These are phyloP conservation scores for Ligustrum vulgare DNA, from an alignment of 257 asterid genomes.

Conservation along the genomic window DNA sequence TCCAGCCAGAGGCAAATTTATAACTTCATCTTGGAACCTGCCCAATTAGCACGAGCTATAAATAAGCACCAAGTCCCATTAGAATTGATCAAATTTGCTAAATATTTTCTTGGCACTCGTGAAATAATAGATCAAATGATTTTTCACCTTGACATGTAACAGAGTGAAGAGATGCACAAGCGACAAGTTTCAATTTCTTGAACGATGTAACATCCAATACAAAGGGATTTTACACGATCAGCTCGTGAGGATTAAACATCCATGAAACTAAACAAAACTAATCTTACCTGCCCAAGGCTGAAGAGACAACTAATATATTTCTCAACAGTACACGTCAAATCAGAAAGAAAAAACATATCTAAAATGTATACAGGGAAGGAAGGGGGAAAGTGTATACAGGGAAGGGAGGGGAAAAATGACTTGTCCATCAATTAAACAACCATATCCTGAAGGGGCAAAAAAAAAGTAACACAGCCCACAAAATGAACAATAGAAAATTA, in stretches of 20 bases:
- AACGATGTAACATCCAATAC: background rate
- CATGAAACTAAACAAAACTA: background rate
- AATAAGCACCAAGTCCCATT: background rate
- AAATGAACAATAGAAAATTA: background rate
- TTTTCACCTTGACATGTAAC: background rate
- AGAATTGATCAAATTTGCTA: background rate
- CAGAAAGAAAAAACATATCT: background rate
- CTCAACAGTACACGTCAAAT: background rate
- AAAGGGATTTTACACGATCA: background rate
- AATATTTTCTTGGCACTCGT: background rate
- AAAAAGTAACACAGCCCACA: background rate
- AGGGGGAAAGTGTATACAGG: background rate
- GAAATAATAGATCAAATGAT: background rate
- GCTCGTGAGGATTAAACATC: background rate
- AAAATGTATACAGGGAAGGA: background rate
- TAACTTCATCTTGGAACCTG: conserved; percentile 34
- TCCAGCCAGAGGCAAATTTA: conserved; percentile 36
- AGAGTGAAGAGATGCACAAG: background rate
- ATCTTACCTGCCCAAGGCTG: background rate
- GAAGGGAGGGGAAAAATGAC: background rate
- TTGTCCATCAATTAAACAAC: background rate
- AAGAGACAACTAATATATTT: background rate
- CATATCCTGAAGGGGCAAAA: background rate
- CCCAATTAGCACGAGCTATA: conserved; percentile 5
- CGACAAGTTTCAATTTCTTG: background rate